A percentile compares a stretch with the other conserved stretches of the same genome.
Conservation (phyloP, 805 yeast species). For the Saccharomyces mikatae region DNA sequence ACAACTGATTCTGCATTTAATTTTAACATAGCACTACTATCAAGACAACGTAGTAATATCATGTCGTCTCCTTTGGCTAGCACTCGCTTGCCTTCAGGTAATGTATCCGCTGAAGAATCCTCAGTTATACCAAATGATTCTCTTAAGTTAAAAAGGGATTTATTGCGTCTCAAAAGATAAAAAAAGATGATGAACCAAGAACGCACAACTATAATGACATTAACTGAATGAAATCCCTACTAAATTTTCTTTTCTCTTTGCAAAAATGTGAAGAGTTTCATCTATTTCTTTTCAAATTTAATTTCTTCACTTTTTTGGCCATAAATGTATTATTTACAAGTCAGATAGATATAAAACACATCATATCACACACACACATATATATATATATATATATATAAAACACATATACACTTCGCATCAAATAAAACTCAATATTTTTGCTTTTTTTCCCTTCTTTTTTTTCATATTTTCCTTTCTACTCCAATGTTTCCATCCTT, state of each 20-base stretch:
- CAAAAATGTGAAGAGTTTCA: neutral
- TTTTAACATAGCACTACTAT: slow-evolving; percentile 5
- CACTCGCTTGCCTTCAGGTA: neutral
- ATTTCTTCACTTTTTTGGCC: neutral
- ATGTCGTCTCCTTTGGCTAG: neutral
- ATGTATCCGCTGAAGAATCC: slow-evolving; percentile 2
- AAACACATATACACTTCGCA: neutral
- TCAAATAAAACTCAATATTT: neutral
- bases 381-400: neutral
- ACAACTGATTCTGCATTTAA: slow-evolving; percentile 6
- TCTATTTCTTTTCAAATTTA: neutral
- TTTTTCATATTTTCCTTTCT: neutral
- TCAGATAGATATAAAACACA: neutral
- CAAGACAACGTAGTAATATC: slow-evolving; percentile 8
- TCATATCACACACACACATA: slow-evolving; percentile 1
- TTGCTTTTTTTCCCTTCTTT: neutral
- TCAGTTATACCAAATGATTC: slow-evolving; percentile 2
- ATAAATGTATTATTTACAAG: neutral
- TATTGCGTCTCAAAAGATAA: slow-evolving; percentile 9
- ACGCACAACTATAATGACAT: neutral
- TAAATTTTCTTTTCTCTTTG: neutral
- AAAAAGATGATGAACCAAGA: neutral
- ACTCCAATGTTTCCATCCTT: slow-evolving; percentile 20
- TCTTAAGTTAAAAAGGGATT: slow-evolving; percentile 9
- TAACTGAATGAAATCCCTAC: neutral